phyloP scores from a whole-genome alignment of 2,329 filamentous ascomycete genomes.

The Fusarium stilboides region DNA sequence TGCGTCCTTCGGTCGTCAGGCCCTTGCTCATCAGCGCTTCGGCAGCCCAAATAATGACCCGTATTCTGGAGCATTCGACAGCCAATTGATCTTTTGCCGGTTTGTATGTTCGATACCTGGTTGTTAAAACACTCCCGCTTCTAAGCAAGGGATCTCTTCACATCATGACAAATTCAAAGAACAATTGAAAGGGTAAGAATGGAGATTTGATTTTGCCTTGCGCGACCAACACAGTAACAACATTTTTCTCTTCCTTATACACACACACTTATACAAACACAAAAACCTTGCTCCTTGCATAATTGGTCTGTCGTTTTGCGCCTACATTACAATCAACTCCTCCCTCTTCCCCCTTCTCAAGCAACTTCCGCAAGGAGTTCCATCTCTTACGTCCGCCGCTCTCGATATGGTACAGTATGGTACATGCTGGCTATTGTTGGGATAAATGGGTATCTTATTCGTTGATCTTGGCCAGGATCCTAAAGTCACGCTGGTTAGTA shows the following conservation, averaged over 20 bases:
- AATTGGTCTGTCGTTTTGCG: conserved; percentile 38
- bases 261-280: conserved; percentile 29
- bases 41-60: conserved; percentile 6
- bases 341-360: conserved; percentile 25
- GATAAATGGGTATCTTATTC: conserved; percentile 71
- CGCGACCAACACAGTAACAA: conserved; percentile 41
- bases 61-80: not conserved
- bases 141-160: not conserved
- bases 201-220: conserved; percentile 51
- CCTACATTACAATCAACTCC: conserved; percentile 46
- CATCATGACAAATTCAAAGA: conserved; percentile 2
- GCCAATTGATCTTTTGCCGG: conserved; percentile 6
- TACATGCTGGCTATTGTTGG: conserved; percentile 50
- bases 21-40: conserved; percentile 20
- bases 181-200: conserved; percentile 49
- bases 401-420: conserved; percentile 56
- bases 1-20: not conserved
- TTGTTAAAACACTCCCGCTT: not conserved
- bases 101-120: not conserved
- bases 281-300: conserved; percentile 21
- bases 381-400: conserved; percentile 39
- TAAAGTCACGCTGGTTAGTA: conserved; percentile 56
- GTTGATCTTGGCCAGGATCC: conserved; percentile 98
- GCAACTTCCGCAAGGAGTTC: conserved; percentile 23
- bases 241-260: conserved; percentile 20